Conservation (phyloP, 2,329 filamentous ascomycete genomes). For the Neodidymelliopsis sp. region DNA sequence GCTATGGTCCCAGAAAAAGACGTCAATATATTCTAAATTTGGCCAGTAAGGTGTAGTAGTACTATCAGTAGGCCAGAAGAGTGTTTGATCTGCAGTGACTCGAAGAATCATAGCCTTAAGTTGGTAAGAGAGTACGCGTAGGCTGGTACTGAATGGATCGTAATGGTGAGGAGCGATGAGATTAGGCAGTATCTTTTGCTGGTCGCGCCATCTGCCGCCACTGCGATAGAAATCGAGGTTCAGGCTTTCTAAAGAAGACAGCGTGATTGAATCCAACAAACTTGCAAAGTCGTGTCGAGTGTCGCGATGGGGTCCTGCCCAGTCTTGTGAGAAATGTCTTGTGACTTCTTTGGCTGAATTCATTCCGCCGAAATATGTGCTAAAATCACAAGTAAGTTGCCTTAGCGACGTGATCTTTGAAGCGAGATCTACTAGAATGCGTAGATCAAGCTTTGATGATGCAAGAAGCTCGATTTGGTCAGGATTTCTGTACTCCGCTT, state of each 20-base stretch:
- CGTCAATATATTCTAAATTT: slow-evolving; percentile 20
- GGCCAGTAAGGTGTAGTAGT: slow-evolving; percentile 17
- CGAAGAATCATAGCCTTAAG: slow-evolving; percentile 18
- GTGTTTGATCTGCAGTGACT: slow-evolving; percentile 19
- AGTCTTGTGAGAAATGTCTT: too few species aligned
- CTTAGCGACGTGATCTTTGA: too few species aligned
- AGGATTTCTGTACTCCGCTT: too few species aligned
- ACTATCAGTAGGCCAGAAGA: slow-evolving; percentile 23
- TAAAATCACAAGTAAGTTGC: too few species aligned
- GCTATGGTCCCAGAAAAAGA: slow-evolving; percentile 21
- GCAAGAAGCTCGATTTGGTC: background rate
- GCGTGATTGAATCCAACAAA: too few species aligned
- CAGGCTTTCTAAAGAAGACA: slow-evolving; percentile 16
- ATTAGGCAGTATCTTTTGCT: slow-evolving; percentile 11
- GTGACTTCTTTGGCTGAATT: too few species aligned
- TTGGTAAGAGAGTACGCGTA: slow-evolving; percentile 23
- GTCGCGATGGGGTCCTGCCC: too few species aligned
- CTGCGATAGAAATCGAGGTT: slow-evolving; percentile 16
- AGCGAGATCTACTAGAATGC: slow-evolving; percentile 22
- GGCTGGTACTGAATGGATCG: slow-evolving; percentile 27
- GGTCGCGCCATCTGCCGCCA: slow-evolving; percentile 7
- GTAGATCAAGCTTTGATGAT: slow-evolving; percentile 20
- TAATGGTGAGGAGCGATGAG: slow-evolving; percentile 15
- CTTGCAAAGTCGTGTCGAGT: too few species aligned
- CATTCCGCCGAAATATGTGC: too few species aligned